phyloP scores from a whole-genome alignment of 306 rosid species.

The Inga leiocalycina region DNA sequence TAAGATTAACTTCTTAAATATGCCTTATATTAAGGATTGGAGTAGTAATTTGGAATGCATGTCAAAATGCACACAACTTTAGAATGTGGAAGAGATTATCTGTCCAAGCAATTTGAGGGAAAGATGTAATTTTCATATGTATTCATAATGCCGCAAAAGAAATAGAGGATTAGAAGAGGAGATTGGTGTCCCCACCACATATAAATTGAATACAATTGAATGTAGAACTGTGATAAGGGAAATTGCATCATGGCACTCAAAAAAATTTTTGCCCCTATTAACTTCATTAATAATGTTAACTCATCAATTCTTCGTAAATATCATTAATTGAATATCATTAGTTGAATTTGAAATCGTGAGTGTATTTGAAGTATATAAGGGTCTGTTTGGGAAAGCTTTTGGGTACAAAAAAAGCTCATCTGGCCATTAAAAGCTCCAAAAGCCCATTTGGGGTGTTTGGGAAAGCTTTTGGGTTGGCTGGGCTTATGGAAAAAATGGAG shows the following conservation, averaged over 20 bases:
- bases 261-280: background rate
- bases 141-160: background rate
- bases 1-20: too few relatives aligned
- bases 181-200: too few relatives aligned
- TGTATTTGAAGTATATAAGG: background rate
- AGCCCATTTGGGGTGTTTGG: too few relatives aligned
- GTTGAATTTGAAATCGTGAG: background rate
- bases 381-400: too few relatives aligned
- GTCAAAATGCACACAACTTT: background rate
- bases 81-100: background rate
- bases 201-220: too few relatives aligned
- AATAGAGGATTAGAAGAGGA: background rate
- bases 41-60: too few relatives aligned
- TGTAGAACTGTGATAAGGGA: background rate
- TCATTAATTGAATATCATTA: background rate
- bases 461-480: too few relatives aligned
- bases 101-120: background rate
- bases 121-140: too few relatives aligned
- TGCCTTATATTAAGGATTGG: too few relatives aligned
- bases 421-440: too few relatives aligned
- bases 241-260: background rate
- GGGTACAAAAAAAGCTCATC: too few relatives aligned
- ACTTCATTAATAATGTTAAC: background rate
- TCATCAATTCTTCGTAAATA: background rate
- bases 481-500: too few relatives aligned